Conservation (phyloP, 2,329 filamentous ascomycete species). For the Epichloe brachyelytri region DNA sequence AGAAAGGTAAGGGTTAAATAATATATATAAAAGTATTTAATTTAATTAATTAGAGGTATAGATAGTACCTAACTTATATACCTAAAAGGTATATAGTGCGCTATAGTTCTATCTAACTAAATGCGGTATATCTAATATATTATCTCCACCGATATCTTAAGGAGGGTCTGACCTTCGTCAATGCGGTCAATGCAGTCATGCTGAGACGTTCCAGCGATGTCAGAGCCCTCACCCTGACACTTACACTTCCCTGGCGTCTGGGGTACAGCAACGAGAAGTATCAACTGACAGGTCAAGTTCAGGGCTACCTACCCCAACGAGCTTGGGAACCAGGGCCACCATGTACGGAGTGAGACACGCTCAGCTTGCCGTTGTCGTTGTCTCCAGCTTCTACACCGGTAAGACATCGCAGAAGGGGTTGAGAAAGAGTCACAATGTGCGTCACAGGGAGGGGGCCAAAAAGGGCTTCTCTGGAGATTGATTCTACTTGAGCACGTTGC, state of each 20-base stretch:
- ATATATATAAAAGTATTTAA: no score
- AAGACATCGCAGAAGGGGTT: neutral
- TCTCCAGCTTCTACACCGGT: neutral
- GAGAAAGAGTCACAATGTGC: neutral
- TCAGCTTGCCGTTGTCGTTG: neutral
- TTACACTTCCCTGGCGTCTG: neutral
- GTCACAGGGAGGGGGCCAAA: neutral
- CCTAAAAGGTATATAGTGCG: no score
- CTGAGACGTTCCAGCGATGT: no score
- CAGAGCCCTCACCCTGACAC: no score
- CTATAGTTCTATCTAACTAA: no score
- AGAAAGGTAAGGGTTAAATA: no score
- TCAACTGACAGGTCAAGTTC: conserved; percentile 1
- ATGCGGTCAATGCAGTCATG: no score
- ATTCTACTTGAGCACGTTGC: neutral
- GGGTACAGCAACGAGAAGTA: neutral
- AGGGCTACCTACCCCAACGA: neutral
- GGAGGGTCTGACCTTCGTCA: no score
- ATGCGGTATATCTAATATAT: no score
- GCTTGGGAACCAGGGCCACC: neutral
- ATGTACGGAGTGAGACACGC: neutral
- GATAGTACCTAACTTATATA: no score
- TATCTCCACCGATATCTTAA: no score
- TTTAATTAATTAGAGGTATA: no score
- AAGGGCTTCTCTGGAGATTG: neutral